Conservation (phyloP, 345 rosid species). For the Rhizophora mangle region DNA sequence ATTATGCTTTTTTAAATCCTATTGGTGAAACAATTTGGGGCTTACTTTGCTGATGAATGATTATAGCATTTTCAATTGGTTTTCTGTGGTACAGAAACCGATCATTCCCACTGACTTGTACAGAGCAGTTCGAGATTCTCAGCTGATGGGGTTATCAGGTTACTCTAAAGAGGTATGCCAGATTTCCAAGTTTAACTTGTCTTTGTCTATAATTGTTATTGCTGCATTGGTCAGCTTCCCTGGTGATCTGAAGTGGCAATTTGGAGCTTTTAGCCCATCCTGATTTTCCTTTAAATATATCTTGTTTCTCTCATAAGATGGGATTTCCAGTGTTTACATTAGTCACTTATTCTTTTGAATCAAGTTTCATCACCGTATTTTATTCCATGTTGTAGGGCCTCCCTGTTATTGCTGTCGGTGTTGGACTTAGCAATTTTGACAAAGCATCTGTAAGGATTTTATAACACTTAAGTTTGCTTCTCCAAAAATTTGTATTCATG, state of each 20-base stretch:
- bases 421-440: constrained; percentile 81
- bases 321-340: not conserved
- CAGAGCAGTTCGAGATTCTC: constrained; percentile 32
- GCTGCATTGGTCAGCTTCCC: not conserved
- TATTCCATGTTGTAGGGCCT: constrained; percentile 54
- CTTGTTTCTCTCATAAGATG: not conserved
- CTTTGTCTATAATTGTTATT: not conserved
- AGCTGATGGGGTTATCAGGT: constrained; percentile 32
- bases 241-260: not conserved
- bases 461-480: not conserved
- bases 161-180: constrained; percentile 25
- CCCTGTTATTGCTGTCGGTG: constrained; percentile 81
- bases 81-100: constrained; percentile 39
- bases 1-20: not conserved
- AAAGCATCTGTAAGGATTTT: constrained; percentile 78
- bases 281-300: not conserved
- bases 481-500: not conserved
- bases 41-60: constrained; percentile 3
- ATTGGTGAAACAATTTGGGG: constrained; percentile 11
- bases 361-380: not conserved
- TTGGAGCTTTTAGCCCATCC: not conserved
- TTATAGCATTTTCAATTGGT: constrained; percentile 10
- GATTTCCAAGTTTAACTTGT: not conserved
- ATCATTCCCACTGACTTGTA: constrained; percentile 25
- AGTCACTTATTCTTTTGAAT: not conserved